Base-by-base conservation (phyloP, 148 eudicot species). In the Nyssa sinensis region DNA sequence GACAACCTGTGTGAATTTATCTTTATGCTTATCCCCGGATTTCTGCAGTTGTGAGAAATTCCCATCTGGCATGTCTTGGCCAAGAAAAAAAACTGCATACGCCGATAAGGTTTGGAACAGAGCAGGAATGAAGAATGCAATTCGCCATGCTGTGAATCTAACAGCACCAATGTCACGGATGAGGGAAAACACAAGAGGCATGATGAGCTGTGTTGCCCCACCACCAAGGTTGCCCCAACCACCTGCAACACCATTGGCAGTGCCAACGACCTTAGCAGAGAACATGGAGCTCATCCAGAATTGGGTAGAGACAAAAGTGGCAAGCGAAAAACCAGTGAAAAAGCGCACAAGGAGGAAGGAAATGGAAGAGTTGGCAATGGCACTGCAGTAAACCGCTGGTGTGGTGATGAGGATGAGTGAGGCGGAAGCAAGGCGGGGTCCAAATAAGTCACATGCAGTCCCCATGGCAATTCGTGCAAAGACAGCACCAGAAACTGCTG, bases 281-380 rank as follows among this genome's bases (percentile, higher is more conserved):
- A 94, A 94, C 88, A 94, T 83, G n/a, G 98, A 90, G 82, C 97
- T 92, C 97, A 92, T 92, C 98, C 98, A 94, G 81, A 81, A 94
- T 8, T 90, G 93, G 13, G 93, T 87, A 1, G 98, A 90, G 13
- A 94, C 98, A 60, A 94, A 94, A 2, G 96, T 92, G 59, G 98
- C 98, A 1, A 94, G 59, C 0, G 97, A 92, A 64, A 94, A 92
- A 6, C 98, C 97, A 0, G 90, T 80, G 72, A 94, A 86, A 75
- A 94, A 92, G 12, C 98, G 85, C 2, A 73, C 86, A 0, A 92
- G 77, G 75, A 87, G 69, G 75, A 87, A 94, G 4, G 81, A 60
- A 11, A 51, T n/a, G 0, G 93, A 24, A 0, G 88, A 67, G 68
- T 71, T 23, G 9, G 70, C 78, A 0, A 85, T 28, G 37, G 98